Base-by-base conservation (phyloP, 306 rosid species). In the Prunus fruticosa region DNA sequence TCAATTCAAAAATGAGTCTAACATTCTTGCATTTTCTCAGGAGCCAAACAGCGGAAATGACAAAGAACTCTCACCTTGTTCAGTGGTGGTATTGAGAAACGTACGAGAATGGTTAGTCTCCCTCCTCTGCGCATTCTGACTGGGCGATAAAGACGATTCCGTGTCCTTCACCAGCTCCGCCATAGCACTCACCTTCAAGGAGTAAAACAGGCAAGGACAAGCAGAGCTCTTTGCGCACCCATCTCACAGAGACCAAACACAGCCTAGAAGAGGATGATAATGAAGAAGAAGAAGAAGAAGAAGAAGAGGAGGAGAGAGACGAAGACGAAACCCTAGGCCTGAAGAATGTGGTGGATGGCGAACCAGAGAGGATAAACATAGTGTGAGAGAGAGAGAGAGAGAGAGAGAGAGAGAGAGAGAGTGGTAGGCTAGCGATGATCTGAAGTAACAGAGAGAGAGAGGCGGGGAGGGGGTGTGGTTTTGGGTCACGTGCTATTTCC, bases 321-420 rank as follows among this genome's bases (percentile, higher is more conserved):
- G 79, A 72, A 20, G 69, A 68, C 13, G 79, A 77, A 80, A 76
- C 82, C 84, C 84, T 80, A 73, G 76, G 47, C 65, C 75, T 10
- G n/a, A 65, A 72, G 47, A 80, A 63, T 50, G 87, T 9, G 75
- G 84, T 14, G 43, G 82, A 74, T 4, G 79, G 57, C 53, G 74
- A 22, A 54, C 73, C 61, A 52, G 87, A 82, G 49, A 82, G 80
- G 85, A 79, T 80, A 78, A 68, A 34, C 91, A 85, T 87, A 80
- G 80, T 75, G 71, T 53, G 67, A 11, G 54, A 22, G 61, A n/a
- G 78, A 63, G 56, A 27, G 63, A 28, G n/a, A 12, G 32, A 43
- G 1, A 23, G 23, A n/a, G n/a, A n/a, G n/a, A n/a, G n/a, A n/a
- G n/a, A n/a, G n/a, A n/a, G n/a, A n/a, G n/a, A n/a, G n/a, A n/a